Evolutionary conservation across 2,329 filamentous ascomycete species (phyloP).

Genomic region (Dendrostoma leiphaemia): DNA sequence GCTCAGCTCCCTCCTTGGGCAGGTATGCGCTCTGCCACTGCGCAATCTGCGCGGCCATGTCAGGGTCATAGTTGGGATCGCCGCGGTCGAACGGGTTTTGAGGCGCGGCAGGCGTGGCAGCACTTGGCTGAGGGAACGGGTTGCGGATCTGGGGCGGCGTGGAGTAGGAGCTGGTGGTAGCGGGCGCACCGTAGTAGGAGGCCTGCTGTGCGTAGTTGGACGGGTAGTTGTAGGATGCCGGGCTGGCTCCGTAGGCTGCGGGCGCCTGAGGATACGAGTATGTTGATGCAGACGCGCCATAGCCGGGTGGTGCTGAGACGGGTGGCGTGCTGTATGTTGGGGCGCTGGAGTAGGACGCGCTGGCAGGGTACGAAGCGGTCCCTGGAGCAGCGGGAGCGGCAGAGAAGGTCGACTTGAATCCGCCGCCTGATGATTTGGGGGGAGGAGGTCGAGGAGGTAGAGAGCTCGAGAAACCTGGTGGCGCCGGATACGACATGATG

Average conservation of each 20-base stretch:
- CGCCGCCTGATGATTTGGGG: constrained; percentile 40
- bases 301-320: constrained; percentile 34
- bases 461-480: constrained; percentile 73
- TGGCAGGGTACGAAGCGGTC: constrained; percentile 24
- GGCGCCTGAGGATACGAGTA: constrained; percentile 28
- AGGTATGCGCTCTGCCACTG: constrained; percentile 93
- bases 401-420: constrained; percentile 53
- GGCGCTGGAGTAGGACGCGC: constrained; percentile 32
- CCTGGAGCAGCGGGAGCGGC: constrained; percentile 39
- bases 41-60: constrained; percentile 87
- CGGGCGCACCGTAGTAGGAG: constrained; percentile 38
- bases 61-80: constrained; percentile 60
- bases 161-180: constrained; percentile 36
- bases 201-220: constrained; percentile 34
- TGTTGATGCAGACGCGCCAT: constrained; percentile 37
- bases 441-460: constrained; percentile 78
- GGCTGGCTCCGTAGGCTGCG: constrained; percentile 31
- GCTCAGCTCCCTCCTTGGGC: constrained; percentile 52
- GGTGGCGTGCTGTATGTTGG: constrained; percentile 34
- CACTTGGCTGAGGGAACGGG: constrained; percentile 69
- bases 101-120: constrained; percentile 30
- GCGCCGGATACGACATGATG: constrained; percentile 84
- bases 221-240: constrained; percentile 19
- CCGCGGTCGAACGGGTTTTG: constrained; percentile 23
- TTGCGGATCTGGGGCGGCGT: constrained; percentile 72